phyloP scores from a whole-genome alignment of 768 basidiomycete genomes.

The Amanita pseudoporphyria region DNA sequence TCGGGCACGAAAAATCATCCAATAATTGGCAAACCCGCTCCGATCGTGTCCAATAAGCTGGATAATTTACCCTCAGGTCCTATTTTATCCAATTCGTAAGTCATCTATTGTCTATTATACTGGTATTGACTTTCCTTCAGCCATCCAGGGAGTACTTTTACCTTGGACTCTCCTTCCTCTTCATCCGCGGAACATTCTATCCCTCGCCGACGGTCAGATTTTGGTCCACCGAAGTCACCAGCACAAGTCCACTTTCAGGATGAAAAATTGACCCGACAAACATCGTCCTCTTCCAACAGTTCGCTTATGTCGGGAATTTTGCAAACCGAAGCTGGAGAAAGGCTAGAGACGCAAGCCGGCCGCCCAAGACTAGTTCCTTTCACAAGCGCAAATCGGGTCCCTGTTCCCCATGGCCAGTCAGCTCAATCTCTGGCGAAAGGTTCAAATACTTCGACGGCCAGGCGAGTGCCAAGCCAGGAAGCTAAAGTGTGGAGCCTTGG shows the following conservation, averaged over 20 bases:
- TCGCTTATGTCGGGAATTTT: constrained; percentile 21
- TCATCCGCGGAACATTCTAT: constrained; percentile 60
- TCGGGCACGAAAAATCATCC: constrained; percentile 30
- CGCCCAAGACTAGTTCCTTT: constrained; percentile 65
- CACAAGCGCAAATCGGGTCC: constrained; percentile 57
- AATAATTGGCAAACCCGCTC: constrained; percentile 50
- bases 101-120: background rate
- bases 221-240: constrained; percentile 52
- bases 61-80: constrained; percentile 21
- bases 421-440: constrained; percentile 17
- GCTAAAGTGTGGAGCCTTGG: constrained; percentile 40
- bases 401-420: constrained; percentile 41
- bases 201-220: constrained; percentile 59
- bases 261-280: constrained; percentile 25
- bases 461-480: constrained; percentile 52
- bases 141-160: constrained; percentile 37
- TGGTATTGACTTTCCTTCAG: constrained; percentile 13
- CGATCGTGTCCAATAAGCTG: constrained; percentile 18
- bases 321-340: constrained; percentile 1
- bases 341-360: constrained; percentile 19
- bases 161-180: constrained; percentile 51
- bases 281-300: constrained; percentile 22
- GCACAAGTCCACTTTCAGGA: constrained; percentile 32
- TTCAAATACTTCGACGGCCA: constrained; percentile 20
- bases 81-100: constrained; percentile 20